These are phyloP conservation scores for Roridomyces roridus DNA, from an alignment of 768 basidiomycete genomes.

Conservation along the genomic window DNA sequence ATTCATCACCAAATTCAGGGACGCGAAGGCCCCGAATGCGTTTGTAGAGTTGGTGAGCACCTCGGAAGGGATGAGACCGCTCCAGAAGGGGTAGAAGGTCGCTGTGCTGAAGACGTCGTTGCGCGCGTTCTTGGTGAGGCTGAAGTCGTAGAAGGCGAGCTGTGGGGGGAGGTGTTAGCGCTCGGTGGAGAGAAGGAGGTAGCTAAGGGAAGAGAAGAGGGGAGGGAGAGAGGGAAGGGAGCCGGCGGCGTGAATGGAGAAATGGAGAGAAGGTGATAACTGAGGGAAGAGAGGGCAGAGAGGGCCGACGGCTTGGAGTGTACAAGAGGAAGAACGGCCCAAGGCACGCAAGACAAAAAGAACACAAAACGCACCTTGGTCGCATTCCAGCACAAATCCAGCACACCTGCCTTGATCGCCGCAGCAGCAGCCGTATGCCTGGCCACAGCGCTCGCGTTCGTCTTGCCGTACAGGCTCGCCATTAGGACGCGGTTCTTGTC, in stretches of 20 bases:
- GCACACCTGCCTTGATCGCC: conserved; percentile 66
- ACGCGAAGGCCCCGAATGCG: conserved; percentile 75
- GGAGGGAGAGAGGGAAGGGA: not conserved
- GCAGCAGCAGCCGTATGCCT: conserved; percentile 64
- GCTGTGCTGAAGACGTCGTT: conserved; percentile 75
- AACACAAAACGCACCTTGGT: conserved; percentile 53
- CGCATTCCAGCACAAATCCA: conserved; percentile 89
- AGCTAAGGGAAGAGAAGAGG: not conserved
- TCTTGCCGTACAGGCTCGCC: conserved; percentile 62
- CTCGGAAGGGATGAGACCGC: conserved; percentile 80
- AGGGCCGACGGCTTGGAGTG: no score
- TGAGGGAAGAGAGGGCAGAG: no score
- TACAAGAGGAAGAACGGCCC: no score
- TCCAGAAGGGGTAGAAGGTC: conserved; percentile 88
- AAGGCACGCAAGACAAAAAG: no score
- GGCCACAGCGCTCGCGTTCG: conserved; percentile 48
- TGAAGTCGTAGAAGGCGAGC: conserved; percentile 93
- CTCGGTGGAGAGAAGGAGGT: not conserved
- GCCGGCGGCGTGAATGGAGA: no score
- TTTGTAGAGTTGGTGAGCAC: conserved; percentile 60
- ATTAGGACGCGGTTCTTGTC: conserved; percentile 70
- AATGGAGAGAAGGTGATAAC: no score
- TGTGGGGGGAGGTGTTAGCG: not conserved
- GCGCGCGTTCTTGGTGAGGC: conserved; percentile 69
- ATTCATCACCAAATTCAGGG: conserved; percentile 79